Evolutionary conservation across 2,329 filamentous ascomycete genomes (phyloP).

Genomic region (Aureobasidium uvarum): DNA sequence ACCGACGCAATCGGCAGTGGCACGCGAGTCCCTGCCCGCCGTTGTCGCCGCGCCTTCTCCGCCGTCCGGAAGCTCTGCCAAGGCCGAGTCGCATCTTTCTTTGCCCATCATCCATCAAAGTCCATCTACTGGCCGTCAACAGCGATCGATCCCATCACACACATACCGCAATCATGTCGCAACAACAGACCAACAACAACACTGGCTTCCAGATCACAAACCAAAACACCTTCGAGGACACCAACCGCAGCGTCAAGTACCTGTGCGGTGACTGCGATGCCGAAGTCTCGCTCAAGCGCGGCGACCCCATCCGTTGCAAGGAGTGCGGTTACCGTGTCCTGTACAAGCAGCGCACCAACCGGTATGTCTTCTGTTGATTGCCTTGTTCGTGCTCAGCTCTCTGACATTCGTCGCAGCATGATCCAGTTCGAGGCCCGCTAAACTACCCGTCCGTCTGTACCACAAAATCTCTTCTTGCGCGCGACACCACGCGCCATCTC

Average conservation of each 20-base stretch:
- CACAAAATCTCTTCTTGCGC: slow-evolving; percentile 11
- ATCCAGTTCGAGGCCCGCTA: slow-evolving; percentile 96
- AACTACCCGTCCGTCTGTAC: neutral
- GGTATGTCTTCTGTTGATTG: slow-evolving; percentile 56
- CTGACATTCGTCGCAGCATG: slow-evolving; percentile 61
- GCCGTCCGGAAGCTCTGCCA: slow-evolving; percentile 2
- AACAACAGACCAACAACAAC: slow-evolving; percentile 16
- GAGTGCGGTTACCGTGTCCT: slow-evolving; percentile 93
- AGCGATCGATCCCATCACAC: neutral
- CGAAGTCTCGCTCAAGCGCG: slow-evolving; percentile 71
- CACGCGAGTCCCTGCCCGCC: slow-evolving; percentile 1
- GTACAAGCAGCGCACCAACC: slow-evolving; percentile 97
- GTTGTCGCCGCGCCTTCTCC: slow-evolving; percentile 18
- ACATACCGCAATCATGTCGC: slow-evolving; percentile 18
- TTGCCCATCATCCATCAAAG: slow-evolving; percentile 1
- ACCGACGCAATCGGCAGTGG: slow-evolving; percentile 6
- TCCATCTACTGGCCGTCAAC: neutral
- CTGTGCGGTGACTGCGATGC: slow-evolving; percentile 80
- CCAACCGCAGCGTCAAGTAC: slow-evolving; percentile 49
- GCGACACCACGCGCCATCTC: neutral
- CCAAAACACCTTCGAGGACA: slow-evolving; percentile 48
- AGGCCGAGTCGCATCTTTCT: slow-evolving; percentile 8
- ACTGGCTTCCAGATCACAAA: slow-evolving; percentile 46
- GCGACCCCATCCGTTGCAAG: slow-evolving; percentile 80
- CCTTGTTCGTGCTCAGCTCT: neutral